These are phyloP conservation scores for Paramecium primaurelia DNA, from an alignment of 73 alveolate species.

Conservation along the genomic window DNA sequence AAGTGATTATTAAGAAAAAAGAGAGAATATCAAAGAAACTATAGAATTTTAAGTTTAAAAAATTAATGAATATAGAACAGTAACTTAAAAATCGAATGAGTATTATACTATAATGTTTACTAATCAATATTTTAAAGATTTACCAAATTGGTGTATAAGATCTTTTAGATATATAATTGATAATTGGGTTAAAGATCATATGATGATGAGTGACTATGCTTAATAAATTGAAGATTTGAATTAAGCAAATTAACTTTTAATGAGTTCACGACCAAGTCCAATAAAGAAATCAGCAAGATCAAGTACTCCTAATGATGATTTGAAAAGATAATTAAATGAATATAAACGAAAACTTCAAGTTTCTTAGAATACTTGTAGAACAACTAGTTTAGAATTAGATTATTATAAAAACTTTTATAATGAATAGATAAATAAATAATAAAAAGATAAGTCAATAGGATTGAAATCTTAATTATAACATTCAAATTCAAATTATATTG, in stretches of 20 bases:
- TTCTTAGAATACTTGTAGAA: neutral
- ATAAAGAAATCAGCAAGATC: neutral
- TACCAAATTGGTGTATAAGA: conserved; percentile 15
- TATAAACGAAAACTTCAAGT: neutral
- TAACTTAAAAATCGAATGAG: neutral
- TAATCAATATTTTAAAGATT: neutral
- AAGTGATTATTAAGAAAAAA: neutral
- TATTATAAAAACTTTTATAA: conserved; percentile 3
- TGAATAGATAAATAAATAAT: neutral
- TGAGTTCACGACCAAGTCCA: neutral
- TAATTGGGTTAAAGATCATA: neutral
- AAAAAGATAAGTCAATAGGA: neutral
- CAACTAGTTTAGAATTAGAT: neutral
- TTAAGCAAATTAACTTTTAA: neutral
- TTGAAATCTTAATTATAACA: neutral
- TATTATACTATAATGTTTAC: neutral
- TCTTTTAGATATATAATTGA: conserved; percentile 10
- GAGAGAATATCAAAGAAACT: neutral
- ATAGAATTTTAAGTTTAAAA: neutral
- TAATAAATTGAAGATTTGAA: neutral
- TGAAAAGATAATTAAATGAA: conserved; percentile 3
- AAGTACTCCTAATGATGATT: neutral
- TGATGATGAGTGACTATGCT: neutral
- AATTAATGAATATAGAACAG: neutral
- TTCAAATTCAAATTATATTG: neutral